Conservation (phyloP, 768 basidiomycete species). For the Lentinula boryana region DNA sequence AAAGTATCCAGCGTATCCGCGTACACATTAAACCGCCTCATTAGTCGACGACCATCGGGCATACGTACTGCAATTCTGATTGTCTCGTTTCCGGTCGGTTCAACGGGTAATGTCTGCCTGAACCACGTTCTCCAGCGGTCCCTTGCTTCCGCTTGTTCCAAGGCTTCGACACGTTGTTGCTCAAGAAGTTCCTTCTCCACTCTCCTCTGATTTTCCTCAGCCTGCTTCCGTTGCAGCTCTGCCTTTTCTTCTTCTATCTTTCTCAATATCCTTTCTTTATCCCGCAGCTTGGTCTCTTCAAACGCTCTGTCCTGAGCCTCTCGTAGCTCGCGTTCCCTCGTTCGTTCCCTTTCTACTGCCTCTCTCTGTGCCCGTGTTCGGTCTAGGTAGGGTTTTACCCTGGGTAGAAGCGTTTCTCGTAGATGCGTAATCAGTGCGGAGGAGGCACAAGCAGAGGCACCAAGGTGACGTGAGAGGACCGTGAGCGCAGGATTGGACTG, state of each 20-base stretch:
- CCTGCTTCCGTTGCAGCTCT: slow-evolving; percentile 27
- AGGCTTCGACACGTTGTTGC: slow-evolving; percentile 19
- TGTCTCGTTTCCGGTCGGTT: not conserved
- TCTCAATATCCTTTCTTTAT: slow-evolving; percentile 61
- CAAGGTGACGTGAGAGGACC: slow-evolving; percentile 83
- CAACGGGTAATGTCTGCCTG: not conserved
- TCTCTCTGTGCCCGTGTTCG: slow-evolving; percentile 48
- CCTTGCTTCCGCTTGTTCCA: slow-evolving; percentile 21
- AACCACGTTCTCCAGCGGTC: slow-evolving; percentile 18
- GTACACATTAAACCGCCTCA: slow-evolving; percentile 45
- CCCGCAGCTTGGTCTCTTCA: slow-evolving; percentile 53
- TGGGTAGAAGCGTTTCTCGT: slow-evolving; percentile 67
- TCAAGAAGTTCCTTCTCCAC: slow-evolving; percentile 25
- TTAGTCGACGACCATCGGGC: slow-evolving; percentile 49
- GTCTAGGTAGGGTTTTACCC: slow-evolving; percentile 69
- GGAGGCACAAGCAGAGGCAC: slow-evolving; percentile 51
- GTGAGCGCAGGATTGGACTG: slow-evolving; percentile 52
- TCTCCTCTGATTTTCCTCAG: slow-evolving; percentile 28
- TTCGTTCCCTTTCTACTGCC: slow-evolving; percentile 41
- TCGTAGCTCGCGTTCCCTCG: slow-evolving; percentile 55
- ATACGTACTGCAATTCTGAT: slow-evolving; percentile 43
- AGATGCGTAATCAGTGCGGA: slow-evolving; percentile 64
- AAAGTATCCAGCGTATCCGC: slow-evolving; percentile 51
- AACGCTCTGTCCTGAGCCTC: slow-evolving; percentile 84
- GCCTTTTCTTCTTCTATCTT: slow-evolving; percentile 37